Base-by-base conservation (phyloP, 352 stramenopile species). In the Pythium brachiatum region DNA sequence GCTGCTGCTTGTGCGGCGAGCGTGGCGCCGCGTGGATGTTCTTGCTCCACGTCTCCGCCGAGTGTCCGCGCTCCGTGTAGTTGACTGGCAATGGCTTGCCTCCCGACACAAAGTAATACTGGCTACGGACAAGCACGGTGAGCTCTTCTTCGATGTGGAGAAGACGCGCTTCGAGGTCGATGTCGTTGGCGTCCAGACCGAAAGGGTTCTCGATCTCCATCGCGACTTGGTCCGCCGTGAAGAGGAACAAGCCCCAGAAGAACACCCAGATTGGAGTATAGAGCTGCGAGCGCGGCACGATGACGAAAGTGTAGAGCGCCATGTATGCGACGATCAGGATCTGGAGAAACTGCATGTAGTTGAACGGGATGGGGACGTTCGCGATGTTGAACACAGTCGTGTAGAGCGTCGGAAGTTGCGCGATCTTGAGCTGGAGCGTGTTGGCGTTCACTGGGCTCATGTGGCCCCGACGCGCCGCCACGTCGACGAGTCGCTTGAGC, bases 131-230 rank as follows among this genome's bases (percentile, higher is more conserved):
- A 12, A 93, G 62, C 57, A 93, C 81, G 1, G 81, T 90, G 43
- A 93, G 78, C 53, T 93, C 84, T 62, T 93, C 78, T 53, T 93
- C 84, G 59, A 93, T 93, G 64, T 90, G 78, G 12, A 90, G 47
- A 47, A 93, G 70, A 0, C 81, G 69, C 3, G 78, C 73, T 55
- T 94, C 85, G 12, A 94, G 62, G 54, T 94, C 85, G 21, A 94
- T 92, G 57, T 94, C 82, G 54, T 94, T 94, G 25, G 79, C 76
- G 25, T 94, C 85, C 13, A 90, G 53, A 0, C 85, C 85, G 57
- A 94, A 92, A 1, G 85, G 85, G 29, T 81, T 90, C 64, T 94
- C 85, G 53, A 94, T 94, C 60, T 94, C 82, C 76, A 89, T 89
- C 0, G 85, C 83, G 8, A 94, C 77, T 62, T 94, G 80, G 48